Conservation (phyloP, 139 green algal genomes). For the Chlamydomonas incerta region DNA sequence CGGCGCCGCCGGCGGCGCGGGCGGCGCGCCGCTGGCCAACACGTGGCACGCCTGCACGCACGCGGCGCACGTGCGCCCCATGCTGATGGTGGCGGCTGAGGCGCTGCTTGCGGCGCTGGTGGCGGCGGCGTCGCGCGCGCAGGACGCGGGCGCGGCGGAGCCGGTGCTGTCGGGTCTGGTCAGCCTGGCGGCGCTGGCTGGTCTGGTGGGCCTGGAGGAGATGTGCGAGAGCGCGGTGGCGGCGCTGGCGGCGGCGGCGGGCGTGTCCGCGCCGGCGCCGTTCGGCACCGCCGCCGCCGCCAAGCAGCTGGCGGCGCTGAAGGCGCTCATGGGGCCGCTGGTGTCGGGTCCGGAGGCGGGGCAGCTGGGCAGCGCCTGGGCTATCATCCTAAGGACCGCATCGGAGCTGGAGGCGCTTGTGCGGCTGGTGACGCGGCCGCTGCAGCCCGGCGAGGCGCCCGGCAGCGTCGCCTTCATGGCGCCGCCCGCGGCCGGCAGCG, state of each 20-base stretch:
- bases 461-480: constrained; percentile 6
- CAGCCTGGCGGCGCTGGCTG: constrained; percentile 66
- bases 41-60: constrained; percentile 83
- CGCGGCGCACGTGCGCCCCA: constrained; percentile 83
- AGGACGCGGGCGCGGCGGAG: constrained; percentile 47
- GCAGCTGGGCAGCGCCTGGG: constrained; percentile 81
- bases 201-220: constrained; percentile 73
- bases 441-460: constrained; percentile 15
- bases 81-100: constrained; percentile 80
- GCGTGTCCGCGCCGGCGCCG: constrained; percentile 48
- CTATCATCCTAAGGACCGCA: constrained; percentile 77
- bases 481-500: background rate
- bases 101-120: constrained; percentile 59
- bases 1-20: constrained; percentile 51
- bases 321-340: constrained; percentile 63
- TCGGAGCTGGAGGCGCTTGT: constrained; percentile 79
- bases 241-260: constrained; percentile 46
- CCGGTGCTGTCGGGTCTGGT: constrained; percentile 62
- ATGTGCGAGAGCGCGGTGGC: constrained; percentile 58
- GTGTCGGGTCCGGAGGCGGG: constrained; percentile 69
- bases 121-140: constrained; percentile 53
- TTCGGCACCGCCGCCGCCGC: constrained; percentile 45
- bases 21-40: background rate
- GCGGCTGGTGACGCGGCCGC: constrained; percentile 33
- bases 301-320: constrained; percentile 79